Percentiles rank a stretch among this genome's conserved stretches.
These are phyloP conservation scores for Solanum rostratum DNA, from an alignment of 257 asterid species.

Conservation along the genomic window DNA sequence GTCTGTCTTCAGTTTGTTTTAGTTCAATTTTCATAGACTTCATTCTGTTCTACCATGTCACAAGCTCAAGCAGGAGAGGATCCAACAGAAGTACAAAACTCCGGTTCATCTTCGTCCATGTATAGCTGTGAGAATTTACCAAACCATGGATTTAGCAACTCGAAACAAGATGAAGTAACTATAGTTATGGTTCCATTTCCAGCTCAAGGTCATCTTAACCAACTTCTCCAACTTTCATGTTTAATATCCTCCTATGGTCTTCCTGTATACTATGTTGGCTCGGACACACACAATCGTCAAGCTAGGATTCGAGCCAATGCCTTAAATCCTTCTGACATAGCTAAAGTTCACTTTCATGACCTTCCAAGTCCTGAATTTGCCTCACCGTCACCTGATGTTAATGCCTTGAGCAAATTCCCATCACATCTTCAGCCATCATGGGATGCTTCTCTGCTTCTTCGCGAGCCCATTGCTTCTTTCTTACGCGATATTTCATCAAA, in stretches of 20 bases:
- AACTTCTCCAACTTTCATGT: neutral
- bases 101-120: neutral
- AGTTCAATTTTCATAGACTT: neutral
- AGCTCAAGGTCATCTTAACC: neutral
- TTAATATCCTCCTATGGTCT: neutral
- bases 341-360: neutral
- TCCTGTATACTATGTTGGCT: neutral
- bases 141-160: neutral
- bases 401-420: neutral
- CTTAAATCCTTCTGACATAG: neutral
- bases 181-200: neutral
- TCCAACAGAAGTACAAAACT: neutral
- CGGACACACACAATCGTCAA: neutral
- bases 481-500: neutral
- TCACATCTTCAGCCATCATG: neutral
- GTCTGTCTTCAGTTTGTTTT: neutral
- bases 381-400: neutral
- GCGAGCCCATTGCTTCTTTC: neutral
- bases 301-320: neutral
- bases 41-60: neutral
- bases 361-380: neutral
- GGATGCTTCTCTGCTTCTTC: neutral
- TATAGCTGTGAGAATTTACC: neutral
- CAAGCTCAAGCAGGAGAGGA: neutral
- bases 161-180: neutral